Evolutionary conservation across 164 flowering plant genomes (phyloP).

Genomic region (Stephania yunnanensis): DNA sequence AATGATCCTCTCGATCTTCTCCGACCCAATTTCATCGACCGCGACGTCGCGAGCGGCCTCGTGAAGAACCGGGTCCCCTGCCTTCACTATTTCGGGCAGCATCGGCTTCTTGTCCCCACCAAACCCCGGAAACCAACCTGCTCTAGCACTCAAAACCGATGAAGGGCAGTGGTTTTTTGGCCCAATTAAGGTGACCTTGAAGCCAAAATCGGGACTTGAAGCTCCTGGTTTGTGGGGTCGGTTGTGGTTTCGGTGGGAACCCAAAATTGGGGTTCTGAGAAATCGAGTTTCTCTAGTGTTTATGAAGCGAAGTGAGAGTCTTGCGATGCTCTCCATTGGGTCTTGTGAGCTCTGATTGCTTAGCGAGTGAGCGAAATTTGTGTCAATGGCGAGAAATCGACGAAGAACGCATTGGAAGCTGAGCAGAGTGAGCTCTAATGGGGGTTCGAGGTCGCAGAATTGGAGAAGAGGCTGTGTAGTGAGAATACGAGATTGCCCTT

Average conservation of each 20-base stretch:
- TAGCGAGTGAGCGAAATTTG: no score
- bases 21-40: constrained; percentile 67
- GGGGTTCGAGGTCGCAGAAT: background rate
- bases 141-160: constrained; percentile 26
- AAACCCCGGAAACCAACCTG: constrained; percentile 74
- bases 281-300: constrained; percentile 10
- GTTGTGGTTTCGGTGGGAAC: background rate
- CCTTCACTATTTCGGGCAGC: constrained; percentile 61
- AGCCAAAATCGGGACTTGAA: background rate
- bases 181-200: constrained; percentile 9
- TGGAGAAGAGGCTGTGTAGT: background rate
- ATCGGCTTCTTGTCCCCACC: constrained; percentile 45
- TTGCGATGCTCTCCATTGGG: background rate
- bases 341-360: background rate
- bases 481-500: no score
- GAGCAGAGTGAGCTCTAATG: background rate
- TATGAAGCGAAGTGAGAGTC: constrained; percentile 9
- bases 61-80: constrained; percentile 94
- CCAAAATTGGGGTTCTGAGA: constrained; percentile 3
- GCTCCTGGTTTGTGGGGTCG: background rate
- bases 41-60: constrained; percentile 72
- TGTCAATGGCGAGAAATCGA: background rate
- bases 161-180: constrained; percentile 18
- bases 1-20: constrained; percentile 66
- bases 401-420: background rate